Evolutionary conservation across 1,139 yeast genomes (phyloP), one percentile per base, ranked within the genome.

Genomic region (Lizanozyma gosingica): DNA sequence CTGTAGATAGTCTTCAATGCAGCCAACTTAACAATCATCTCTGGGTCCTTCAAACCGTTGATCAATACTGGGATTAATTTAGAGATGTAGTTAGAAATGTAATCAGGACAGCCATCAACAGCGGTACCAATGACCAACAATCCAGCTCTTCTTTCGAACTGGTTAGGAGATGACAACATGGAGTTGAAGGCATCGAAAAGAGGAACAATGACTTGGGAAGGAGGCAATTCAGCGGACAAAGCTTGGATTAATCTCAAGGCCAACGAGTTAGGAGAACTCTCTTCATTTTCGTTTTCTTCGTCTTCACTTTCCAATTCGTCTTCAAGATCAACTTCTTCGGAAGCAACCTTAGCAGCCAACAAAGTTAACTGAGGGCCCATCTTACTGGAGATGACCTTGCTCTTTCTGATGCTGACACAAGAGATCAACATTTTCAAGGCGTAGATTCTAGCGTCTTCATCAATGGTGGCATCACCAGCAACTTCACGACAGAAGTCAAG

Each of bases 101-200:
- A 90, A 58, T 92, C 98, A 47, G 97, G 97, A 37, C 97, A 92
- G 57, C 98, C 98, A 48, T 84, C 78, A 40, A 86, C 84, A 40
- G 94, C 80, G 43, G 81, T 87, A 51, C 94, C 90, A 47, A 92
- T 70, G 35, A 94, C 76, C 54, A 86, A 70, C 45, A 88, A 73
- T 43, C 84, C 94, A 47, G 95, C 96, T 65, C 96, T 82, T 68
- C 95, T 81, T 64, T 84, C 88, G 49, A 78, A 83, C 45, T 76
- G 74, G 57, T 84, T 78, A 17, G 78, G 49, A 15, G 95, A 82
- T 39, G 68, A 60, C 49, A 85, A 70, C 71, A 83, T 69, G 39
- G 73, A 56, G 39, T 82, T 80, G 50, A 87, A 65, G 48, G 76
- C 74, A 47, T 80, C 86, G 48, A 90, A 72, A 46, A 92, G 73